phyloP scores from a whole-genome alignment of 129 eudicot genomes.

The Centaurea solstitialis region DNA sequence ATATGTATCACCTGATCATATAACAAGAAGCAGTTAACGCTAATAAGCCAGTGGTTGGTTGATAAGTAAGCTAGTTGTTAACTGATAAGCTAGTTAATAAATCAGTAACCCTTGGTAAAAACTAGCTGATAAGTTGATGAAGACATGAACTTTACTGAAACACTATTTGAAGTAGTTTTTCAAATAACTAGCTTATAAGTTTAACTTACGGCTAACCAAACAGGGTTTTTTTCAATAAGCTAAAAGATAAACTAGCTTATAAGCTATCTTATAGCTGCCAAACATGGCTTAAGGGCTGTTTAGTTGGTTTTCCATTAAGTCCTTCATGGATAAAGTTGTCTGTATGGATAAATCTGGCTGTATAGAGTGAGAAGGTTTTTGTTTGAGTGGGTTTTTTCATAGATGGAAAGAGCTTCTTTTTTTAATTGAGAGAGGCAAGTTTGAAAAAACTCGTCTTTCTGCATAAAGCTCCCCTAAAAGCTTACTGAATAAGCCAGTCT shows the following conservation, averaged over 20 bases:
- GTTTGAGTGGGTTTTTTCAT: no score
- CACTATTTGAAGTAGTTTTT: not conserved
- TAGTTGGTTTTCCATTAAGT: no score
- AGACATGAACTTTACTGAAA: not conserved
- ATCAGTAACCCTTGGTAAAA: not conserved
- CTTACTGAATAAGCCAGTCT: no score
- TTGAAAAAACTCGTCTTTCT: no score
- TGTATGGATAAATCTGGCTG: no score
- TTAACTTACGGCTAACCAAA: not conserved
- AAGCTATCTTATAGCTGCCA: not conserved
- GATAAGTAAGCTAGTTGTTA: no score
- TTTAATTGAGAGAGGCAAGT: no score
- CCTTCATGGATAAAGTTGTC: no score
- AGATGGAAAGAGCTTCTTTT: no score
- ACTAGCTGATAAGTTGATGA: not conserved
- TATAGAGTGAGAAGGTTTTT: no score
- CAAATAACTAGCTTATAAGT: not conserved
- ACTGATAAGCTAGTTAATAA: not conserved
- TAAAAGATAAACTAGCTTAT: not conserved
- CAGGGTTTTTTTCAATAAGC: not conserved
- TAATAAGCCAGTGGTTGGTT: not conserved
- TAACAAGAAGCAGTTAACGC: not conserved
- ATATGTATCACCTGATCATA: conserved; percentile 74
- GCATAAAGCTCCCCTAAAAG: no score
- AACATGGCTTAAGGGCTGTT: not conserved